Base-by-base conservation (phyloP, 148 eudicot genomes). In the Camellia sinensis region DNA sequence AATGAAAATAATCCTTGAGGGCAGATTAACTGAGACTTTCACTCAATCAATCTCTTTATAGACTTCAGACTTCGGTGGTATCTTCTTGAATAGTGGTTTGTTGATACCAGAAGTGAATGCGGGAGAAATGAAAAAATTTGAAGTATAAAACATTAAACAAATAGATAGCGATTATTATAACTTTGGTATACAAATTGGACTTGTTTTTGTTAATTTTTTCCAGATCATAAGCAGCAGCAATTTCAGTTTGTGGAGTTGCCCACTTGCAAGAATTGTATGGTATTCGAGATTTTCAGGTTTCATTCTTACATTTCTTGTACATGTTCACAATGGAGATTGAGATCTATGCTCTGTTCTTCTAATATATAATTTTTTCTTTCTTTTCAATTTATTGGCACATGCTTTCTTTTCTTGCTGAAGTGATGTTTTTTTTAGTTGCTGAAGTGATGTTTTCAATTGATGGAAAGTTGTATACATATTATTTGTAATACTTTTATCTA, bases 1-100 rank as follows among this genome's bases (percentile, higher is more conserved):
- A 76, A 56, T 12, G 88, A 89, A 48, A 64, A 53, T 50, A 15
- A 63, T 46, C 69, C 50, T 80, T 80, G 52, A 78, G 76, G 64
- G 64, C 29, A 48, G 77, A 46, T 73, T 45, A 52, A 48, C 12
- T 71, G 74, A n/a, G 74, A 45, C 3, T 2, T n/a, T 14, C 45
- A 29, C 46, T 40, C 48, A 67, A 14, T 37, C 13, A 11, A 17
- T 69, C 9, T 17, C 10, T 45, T 17, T 0, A 77, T 82, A 80
- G 44, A 61, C 40, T 60, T 19, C 1, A 29, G 37, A 29, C 37
- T 29, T 29, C 37, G 37, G 37, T 21, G 46, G 62, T 64, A 76
- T 61, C 11, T 15, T 9, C 18, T 8, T 41, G 15, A 14, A 18
- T 15, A n/a, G 13, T 18, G n/a, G 13, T 71, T 71, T 52, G 57